Percentiles rank a stretch among this genome's conserved stretches.
Conservation (phyloP, 2,329 filamentous ascomycete genomes). For the Exophiala calicioides region DNA sequence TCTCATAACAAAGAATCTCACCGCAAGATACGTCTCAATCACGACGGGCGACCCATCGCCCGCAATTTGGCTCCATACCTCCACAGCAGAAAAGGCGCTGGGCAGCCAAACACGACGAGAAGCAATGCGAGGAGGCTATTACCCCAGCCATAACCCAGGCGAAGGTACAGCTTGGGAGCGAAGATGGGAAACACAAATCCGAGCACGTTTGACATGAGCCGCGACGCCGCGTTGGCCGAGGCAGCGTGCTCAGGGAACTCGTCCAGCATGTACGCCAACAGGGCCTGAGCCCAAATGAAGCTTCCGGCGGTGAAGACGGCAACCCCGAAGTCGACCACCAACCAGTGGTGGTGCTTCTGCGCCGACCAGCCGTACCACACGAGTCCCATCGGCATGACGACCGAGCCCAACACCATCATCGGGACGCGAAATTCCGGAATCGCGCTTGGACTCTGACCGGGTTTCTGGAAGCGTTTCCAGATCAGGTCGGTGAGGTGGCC, state of each 20-base stretch:
- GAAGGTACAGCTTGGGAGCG: conserved; percentile 53
- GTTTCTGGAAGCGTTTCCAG: too few species aligned
- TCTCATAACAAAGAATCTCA: too few species aligned
- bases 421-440: conserved; percentile 60
- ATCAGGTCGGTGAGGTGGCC: too few species aligned
- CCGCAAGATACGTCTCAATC: too few species aligned
- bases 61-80: too few species aligned
- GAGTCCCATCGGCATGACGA: conserved; percentile 44
- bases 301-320: conserved; percentile 11
- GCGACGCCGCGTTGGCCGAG: conserved; percentile 54
- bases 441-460: too few species aligned
- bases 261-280: conserved; percentile 62
- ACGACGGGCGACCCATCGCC: too few species aligned
- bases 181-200: conserved; percentile 66
- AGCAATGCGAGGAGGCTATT: conserved; percentile 59
- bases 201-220: conserved; percentile 57
- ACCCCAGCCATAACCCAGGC: conserved; percentile 53
- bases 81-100: too few species aligned
- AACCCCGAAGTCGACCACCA: conserved; percentile 32
- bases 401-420: conserved; percentile 49
- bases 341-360: conserved; percentile 32
- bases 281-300: conserved; percentile 1
- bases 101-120: too few species aligned
- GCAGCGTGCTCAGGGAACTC: conserved; percentile 50
- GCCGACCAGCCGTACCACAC: conserved; percentile 33